Evolutionary conservation across 495 filamentous ascomycete genomes (phyloP), one percentile per base, ranked within the genome.

Genomic region (Margaritispora aquatica): DNA sequence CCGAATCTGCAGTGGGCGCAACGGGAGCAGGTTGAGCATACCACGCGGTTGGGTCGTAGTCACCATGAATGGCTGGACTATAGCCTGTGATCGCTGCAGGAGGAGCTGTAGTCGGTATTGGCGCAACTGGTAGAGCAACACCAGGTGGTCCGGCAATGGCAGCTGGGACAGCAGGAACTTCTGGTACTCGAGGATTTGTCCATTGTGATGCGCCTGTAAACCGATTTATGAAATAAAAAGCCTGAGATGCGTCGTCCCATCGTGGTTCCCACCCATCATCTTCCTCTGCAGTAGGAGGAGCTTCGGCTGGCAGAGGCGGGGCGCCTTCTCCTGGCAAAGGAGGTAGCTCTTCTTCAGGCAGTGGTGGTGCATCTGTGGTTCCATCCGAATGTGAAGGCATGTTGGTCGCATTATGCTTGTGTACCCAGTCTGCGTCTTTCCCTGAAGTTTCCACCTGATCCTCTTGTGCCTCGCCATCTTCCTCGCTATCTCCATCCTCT

Each of bases 31-130:
- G 69, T 67, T 88, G 82, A 15, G 94, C 94, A 70, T 98, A 98
- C 70, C 89, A 85, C 4, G 94, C 94, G 31, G 83, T 93, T 19
- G 92, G 92, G 66, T 98, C 93, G 75, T 97, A 98, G 72, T 88
- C 86, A 59, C 94, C 94, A 69, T 98, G 94, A 50, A 98, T 93
- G 23, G 90, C 88, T 1, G 94, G 94, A 66, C 97, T 94, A 75
- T 98, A 98, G 59, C 92, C 90, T 36, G 62, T 62, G 21, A 66
- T 65, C 60, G 51, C 73, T 59, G 59, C 64, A 19, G 75, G 64
- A 2, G 70, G 57, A 54, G 68, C 61, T 26, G 71, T 41, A 19
- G 57, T 52, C 34, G 24, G 51, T 29, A 19, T 2, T 22, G 48
- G 21, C 48, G 3, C 4, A 11, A 31, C 1, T 3, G 52, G 52